Evolutionary conservation across 345 rosid species (phyloP), one percentile per base, ranked within the genome.

Genomic region (Salix exigua): DNA sequence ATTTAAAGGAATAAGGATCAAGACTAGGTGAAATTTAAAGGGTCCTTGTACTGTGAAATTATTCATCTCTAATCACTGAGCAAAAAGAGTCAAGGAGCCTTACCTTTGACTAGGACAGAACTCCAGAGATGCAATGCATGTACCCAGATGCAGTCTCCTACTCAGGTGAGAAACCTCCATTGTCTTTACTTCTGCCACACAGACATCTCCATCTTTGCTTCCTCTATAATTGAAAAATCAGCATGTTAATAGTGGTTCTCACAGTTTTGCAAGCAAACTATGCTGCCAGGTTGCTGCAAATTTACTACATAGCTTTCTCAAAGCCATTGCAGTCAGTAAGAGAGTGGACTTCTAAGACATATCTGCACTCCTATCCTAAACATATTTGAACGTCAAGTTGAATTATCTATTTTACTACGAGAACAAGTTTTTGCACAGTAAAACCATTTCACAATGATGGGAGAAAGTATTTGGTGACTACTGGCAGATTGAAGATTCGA

Each of bases 121-220:
- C 82, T 88, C 99, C 7, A 95, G 84, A 37, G 88, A 84, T 42
- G 87, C 82, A 80, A 96, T 89, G 72, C 84, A 67, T 64, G 92
- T 85, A 55, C 98, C 98, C 73, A 83, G 89, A 78, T 93, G 99
- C 68, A 93, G 87, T 89, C 98, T 91, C 90, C 85, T 93, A 78
- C 96, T 96, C 88, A 89, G 87, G 79, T 96, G 99, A 83, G 84
- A 84, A 63, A 93, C 83, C 78, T 89, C 97, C 99, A 95, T 95
- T 74, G 91, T 96, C 85, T 90, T 93, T n/a, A 93, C 87, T 78
- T 93, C 91, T 61, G 89, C 96, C 26, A 91, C 89, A 71, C 92
- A 88, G 28, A 96, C 75, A 78, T 93, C 96, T 71, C 99, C 98
- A 75, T 96, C 98, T 83, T 88, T 89, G 84, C 97, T 94, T 81